A percentile compares a stretch with the other conserved stretches of the same genome.
These are phyloP conservation scores for Ostreobium quekettii DNA, from an alignment of 139 green algal species.

Conservation along the genomic window DNA sequence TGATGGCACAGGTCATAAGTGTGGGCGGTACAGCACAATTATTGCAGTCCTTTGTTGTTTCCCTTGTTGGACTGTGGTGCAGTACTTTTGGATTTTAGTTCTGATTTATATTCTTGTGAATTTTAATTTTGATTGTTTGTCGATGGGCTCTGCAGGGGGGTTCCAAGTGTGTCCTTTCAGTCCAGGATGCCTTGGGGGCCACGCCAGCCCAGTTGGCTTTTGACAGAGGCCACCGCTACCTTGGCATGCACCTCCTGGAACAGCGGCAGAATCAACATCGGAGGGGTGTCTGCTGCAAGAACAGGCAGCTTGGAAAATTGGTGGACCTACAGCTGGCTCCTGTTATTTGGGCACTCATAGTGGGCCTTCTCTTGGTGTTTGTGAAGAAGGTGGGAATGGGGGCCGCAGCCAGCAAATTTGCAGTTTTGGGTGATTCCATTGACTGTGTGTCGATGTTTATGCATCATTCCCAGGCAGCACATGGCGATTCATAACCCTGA, in stretches of 20 bases:
- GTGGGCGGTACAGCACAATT: no score
- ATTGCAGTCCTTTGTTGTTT: no score
- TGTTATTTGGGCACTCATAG: conserved; percentile 67
- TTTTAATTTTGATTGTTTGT: no score
- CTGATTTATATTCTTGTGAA: no score
- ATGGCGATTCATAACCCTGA: no score
- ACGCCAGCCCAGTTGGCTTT: conserved; percentile 82
- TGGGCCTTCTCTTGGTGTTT: conserved; percentile 57
- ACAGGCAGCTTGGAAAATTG: conserved; percentile 41
- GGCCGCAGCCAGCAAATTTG: not conserved
- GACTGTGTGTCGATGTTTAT: no score
- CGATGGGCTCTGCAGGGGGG: conserved; percentile 40
- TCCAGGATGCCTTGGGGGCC: conserved; percentile 66
- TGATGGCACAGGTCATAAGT: no score
- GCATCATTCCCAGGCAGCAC: no score
- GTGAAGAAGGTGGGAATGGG: conserved; percentile 37
- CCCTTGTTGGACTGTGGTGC: no score
- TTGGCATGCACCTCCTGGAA: conserved; percentile 50
- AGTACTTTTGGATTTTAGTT: no score
- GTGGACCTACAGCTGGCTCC: conserved; percentile 64
- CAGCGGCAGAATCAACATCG: conserved; percentile 1
- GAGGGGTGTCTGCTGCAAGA: conserved; percentile 38
- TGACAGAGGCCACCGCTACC: conserved; percentile 82
- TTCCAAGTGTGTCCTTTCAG: conserved; percentile 38
- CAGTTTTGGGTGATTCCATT: not conserved